Percentiles rank a stretch among this genome's conserved stretches.
These are phyloP conservation scores for Acrodontium crateriforme DNA, from an alignment of 2,329 filamentous ascomycete species.

Conservation along the genomic window DNA sequence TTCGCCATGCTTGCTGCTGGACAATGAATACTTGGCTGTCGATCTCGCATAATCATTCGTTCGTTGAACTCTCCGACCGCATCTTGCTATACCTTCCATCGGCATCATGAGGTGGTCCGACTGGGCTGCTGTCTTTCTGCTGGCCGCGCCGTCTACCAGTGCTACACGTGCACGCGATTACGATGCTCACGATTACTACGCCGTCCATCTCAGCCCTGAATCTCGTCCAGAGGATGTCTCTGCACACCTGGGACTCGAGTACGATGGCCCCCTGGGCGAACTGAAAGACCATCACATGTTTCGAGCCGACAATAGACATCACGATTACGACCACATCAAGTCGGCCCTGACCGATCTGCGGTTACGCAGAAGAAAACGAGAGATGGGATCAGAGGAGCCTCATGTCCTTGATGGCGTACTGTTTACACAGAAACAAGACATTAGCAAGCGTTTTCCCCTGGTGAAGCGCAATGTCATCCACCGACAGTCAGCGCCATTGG, in stretches of 20 bases:
- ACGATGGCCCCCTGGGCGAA: constrained; percentile 70
- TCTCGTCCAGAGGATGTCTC: constrained; percentile 58
- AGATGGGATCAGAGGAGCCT: constrained; percentile 29
- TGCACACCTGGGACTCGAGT: constrained; percentile 54
- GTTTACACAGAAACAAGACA: constrained; percentile 65
- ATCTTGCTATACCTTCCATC: too few species aligned
- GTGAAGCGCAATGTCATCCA: constrained; percentile 41
- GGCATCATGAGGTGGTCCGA: too few species aligned
- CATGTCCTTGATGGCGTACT: constrained; percentile 60
- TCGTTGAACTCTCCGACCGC: too few species aligned
- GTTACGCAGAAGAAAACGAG: constrained; percentile 48
- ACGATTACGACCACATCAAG: constrained; percentile 37
- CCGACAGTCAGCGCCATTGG: constrained; percentile 3
- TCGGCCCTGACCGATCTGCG: constrained; percentile 38
- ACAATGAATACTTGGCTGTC: too few species aligned
- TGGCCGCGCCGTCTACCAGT: constrained; percentile 3
- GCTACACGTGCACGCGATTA: constrained; percentile 33
- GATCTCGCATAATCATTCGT: too few species aligned
- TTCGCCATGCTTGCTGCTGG: too few species aligned
- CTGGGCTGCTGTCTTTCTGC: too few species aligned
- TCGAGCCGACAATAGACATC: constrained; percentile 46
- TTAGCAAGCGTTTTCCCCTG: constrained; percentile 41
- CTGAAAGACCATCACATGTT: constrained; percentile 77
- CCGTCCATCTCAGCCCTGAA: constrained; percentile 62
- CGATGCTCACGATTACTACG: constrained; percentile 79